Evolutionary conservation across 164 flowering plant species (phyloP).

Genomic region (Hamamelis virginiana): DNA sequence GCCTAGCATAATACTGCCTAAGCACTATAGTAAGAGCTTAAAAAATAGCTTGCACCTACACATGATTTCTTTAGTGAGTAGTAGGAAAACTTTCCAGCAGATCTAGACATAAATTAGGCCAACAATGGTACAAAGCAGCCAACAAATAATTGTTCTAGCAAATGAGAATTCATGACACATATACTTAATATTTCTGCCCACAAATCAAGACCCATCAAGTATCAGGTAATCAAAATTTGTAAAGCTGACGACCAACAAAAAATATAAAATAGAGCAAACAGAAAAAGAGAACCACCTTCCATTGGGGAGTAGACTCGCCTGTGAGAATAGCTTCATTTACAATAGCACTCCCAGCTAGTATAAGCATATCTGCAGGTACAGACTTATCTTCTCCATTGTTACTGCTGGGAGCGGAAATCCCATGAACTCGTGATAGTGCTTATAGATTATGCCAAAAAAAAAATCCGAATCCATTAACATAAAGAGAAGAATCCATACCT

Average conservation of each 20-base stretch:
- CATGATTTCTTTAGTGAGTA: background rate
- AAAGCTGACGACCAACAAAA: background rate
- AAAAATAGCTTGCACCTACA: too few species aligned
- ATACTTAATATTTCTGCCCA: background rate
- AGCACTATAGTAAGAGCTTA: too few species aligned
- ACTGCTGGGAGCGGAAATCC: too few species aligned
- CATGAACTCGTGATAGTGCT: too few species aligned
- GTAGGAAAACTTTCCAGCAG: background rate
- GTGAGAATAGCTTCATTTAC: constrained; percentile 98
- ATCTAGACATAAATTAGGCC: background rate
- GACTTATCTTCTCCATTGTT: constrained; percentile 92
- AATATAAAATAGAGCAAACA: constrained; percentile 5
- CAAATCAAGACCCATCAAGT: background rate
- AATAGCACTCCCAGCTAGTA: constrained; percentile 94
- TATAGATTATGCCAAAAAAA: too few species aligned
- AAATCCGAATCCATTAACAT: too few species aligned
- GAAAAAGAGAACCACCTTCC: constrained; percentile 74
- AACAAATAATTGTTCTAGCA: background rate
- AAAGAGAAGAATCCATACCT: too few species aligned
- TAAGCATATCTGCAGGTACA: constrained; percentile 97
- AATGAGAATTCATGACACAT: background rate
- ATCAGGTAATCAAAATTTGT: constrained; percentile 5
- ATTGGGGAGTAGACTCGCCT: constrained; percentile 99
- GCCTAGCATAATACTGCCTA: too few species aligned
- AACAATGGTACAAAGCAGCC: background rate